Evolutionary conservation across 495 filamentous ascomycete species (phyloP), one percentile per base, ranked within the genome.

Genomic region (Copromyces sp.): DNA sequence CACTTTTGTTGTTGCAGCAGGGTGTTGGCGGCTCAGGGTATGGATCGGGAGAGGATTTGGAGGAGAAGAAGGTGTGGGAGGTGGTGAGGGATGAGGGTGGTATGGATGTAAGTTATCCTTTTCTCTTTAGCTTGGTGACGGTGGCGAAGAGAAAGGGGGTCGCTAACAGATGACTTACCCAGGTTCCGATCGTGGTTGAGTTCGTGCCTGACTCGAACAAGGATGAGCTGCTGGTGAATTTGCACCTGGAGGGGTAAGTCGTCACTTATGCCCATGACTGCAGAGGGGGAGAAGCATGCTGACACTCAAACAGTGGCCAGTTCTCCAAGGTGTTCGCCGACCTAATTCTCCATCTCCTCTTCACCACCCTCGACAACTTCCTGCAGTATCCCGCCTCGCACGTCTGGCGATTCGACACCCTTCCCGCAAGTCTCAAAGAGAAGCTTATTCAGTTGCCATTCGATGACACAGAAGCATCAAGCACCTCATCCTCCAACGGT

Each of bases 1-100:
- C 90, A 14, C 80, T 95, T 70, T 83, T 96, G 70, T 85, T 96
- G 71, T 81, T 94, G 65, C 93, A 96, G 73, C 86, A 88, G 37
- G 80, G 84, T 0, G 53, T 24, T 24, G 24, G 24, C 24, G 24
- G 24, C 24, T 24, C 24, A 24, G 24, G 24, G 24, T 24, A 24
- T 24, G 24, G 24, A 24, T 24, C 24, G 24, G 24, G 24, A 24
- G 24, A 1, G 24, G 24, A 24, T n/a, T n/a, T n/a, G n/a, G n/a
- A n/a, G n/a, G 29, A 35, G 53, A 29, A 2, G 4, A 61, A 14
- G 14, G 7, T 94, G 32, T 96, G 93, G 93, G 83, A 82, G 6
- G 74, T 93, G 37, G 81, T 87, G 70, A 79, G 86, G 35, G 93
- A 96, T 75, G 80, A 86, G 69, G 92, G 93, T 2, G 82, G 86